phyloP scores from a whole-genome alignment of 352 stramenopile species.

The Globisporangium acanthophoron region DNA sequence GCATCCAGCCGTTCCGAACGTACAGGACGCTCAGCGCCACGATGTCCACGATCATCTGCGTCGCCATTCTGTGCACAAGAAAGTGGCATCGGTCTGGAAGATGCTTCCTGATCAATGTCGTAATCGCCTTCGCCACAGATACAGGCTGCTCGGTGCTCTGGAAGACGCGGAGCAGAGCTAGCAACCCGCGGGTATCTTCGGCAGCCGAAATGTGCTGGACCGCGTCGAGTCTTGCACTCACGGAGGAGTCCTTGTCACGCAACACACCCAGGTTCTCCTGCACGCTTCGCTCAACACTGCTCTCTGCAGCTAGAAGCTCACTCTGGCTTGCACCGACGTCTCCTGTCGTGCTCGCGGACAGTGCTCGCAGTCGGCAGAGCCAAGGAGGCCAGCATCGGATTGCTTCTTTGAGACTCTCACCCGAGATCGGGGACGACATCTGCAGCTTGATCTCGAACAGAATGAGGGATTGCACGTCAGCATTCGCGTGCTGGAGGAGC shows the following conservation, averaged over 20 bases:
- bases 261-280: conserved; percentile 55
- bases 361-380: conserved; percentile 43
- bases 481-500: conserved; percentile 37
- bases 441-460: conserved; percentile 52
- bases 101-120: conserved; percentile 33
- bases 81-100: conserved; percentile 40
- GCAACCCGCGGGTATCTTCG: conserved; percentile 35
- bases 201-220: conserved; percentile 42
- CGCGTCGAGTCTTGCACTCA: conserved; percentile 46
- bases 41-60: conserved; percentile 62
- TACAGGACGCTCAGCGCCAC: conserved; percentile 64
- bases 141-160: conserved; percentile 34
- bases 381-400: conserved; percentile 70
- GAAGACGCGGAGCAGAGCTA: conserved; percentile 57
- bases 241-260: conserved; percentile 36
- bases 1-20: conserved; percentile 76
- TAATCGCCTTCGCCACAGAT: conserved; percentile 45
- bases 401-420: conserved; percentile 55
- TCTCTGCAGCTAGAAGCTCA: not conserved
- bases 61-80: conserved; percentile 43
- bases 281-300: conserved; percentile 13
- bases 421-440: conserved; percentile 32
- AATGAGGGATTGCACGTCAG: conserved; percentile 44
- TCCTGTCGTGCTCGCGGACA: conserved; percentile 20
- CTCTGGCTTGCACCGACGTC: not conserved